Evolutionary conservation across 2,329 filamentous ascomycete genomes (phyloP).

Genomic region (Ophiostoma quercus): DNA sequence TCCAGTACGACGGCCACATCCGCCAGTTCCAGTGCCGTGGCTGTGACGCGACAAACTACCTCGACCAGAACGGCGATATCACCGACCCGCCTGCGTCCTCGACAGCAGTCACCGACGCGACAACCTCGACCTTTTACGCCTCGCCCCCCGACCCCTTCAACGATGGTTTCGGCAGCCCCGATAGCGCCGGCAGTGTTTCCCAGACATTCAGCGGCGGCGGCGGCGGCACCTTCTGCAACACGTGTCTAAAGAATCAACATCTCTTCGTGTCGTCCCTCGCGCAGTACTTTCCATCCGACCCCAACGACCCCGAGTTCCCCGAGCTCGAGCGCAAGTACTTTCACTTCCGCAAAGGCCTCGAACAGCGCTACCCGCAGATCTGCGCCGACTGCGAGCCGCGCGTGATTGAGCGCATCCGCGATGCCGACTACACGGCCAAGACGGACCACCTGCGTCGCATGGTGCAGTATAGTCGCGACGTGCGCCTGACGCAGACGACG

Average conservation of each 20-base stretch:
- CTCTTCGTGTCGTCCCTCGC: slow-evolving; percentile 70
- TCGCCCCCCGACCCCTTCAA: slow-evolving; percentile 36
- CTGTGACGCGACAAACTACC: slow-evolving; percentile 83
- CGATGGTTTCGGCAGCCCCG: slow-evolving; percentile 29
- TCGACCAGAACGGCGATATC: slow-evolving; percentile 88
- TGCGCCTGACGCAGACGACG: slow-evolving; percentile 39
- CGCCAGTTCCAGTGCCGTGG: slow-evolving; percentile 66
- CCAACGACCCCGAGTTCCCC: slow-evolving; percentile 48
- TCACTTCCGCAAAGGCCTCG: slow-evolving; percentile 65
- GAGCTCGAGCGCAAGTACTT: slow-evolving; percentile 64
- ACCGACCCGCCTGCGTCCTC: slow-evolving; percentile 75
- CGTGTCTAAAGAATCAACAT: slow-evolving; percentile 84
- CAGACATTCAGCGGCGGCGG: slow-evolving; percentile 20
- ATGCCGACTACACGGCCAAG: slow-evolving; percentile 73
- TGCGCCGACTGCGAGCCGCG: slow-evolving; percentile 73
- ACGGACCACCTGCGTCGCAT: slow-evolving; percentile 73
- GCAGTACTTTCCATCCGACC: slow-evolving; percentile 67
- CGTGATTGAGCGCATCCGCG: slow-evolving; percentile 63
- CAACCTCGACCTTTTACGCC: slow-evolving; percentile 40
- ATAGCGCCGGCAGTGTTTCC: slow-evolving; percentile 6
- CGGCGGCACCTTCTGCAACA: slow-evolving; percentile 57
- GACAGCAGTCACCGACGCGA: slow-evolving; percentile 45
- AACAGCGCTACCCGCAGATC: slow-evolving; percentile 81
- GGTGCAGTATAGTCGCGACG: slow-evolving; percentile 59
- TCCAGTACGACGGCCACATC: slow-evolving; percentile 52